phyloP scores from a whole-genome alignment of 2,329 filamentous ascomycete genomes.

The Drechmeria coniospora region DNA sequence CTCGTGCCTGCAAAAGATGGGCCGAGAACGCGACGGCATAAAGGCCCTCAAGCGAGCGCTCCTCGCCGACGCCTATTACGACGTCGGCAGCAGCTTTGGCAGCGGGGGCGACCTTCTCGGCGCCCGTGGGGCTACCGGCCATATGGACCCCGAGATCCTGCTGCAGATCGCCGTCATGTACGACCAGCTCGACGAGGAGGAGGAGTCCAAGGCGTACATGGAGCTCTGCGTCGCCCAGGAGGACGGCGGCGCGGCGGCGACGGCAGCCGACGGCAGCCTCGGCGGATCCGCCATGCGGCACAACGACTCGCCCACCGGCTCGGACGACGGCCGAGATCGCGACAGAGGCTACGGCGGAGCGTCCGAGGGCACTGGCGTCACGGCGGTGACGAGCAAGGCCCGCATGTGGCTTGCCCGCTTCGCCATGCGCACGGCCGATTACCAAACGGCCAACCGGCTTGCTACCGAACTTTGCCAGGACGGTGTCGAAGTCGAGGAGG shows the following conservation, averaged over 20 bases:
- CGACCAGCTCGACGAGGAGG: slow-evolving; percentile 60
- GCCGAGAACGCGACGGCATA: slow-evolving; percentile 75
- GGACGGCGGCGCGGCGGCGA: slow-evolving; percentile 44
- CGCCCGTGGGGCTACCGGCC: slow-evolving; percentile 32
- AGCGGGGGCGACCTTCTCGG: slow-evolving; percentile 28
- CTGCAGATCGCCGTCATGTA: slow-evolving; percentile 84
- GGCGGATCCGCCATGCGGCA: slow-evolving; percentile 38
- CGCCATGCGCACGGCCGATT: slow-evolving; percentile 63
- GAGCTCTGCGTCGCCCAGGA: slow-evolving; percentile 89
- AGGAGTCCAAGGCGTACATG: slow-evolving; percentile 86
- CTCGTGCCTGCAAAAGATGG: slow-evolving; percentile 81
- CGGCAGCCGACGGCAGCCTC: slow-evolving; percentile 23
- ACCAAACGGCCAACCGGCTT: slow-evolving; percentile 59
- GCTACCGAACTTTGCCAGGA: slow-evolving; percentile 90
- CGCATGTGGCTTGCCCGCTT: slow-evolving; percentile 83
- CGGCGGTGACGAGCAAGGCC: slow-evolving; percentile 79
- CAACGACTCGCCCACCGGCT: slow-evolving; percentile 31
- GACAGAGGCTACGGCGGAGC: slow-evolving; percentile 14
- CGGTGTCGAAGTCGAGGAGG: slow-evolving; percentile 91
- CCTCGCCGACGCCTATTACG: slow-evolving; percentile 75
- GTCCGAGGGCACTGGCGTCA: slow-evolving; percentile 62
- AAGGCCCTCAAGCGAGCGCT: slow-evolving; percentile 88
- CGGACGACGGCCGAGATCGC: slow-evolving; percentile 21
- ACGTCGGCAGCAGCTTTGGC: slow-evolving; percentile 42
- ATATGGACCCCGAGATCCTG: slow-evolving; percentile 81